Evolutionary conservation across 2,329 filamentous ascomycete species (phyloP).

Genomic region (Cladorrhinum sp.): DNA sequence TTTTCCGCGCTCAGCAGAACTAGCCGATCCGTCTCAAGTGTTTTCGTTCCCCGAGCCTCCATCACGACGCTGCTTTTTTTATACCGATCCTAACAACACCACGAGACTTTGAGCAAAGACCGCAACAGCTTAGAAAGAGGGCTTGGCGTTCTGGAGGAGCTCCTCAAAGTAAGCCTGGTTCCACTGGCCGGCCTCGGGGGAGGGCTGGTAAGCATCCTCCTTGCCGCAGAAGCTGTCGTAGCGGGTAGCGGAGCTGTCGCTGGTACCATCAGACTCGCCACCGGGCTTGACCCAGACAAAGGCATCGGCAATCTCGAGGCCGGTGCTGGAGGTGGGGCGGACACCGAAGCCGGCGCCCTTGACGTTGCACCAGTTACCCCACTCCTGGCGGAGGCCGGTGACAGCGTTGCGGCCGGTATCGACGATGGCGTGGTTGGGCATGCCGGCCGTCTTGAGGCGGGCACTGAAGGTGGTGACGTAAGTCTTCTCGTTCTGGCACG

Average conservation of each 20-base stretch:
- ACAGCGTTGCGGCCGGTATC: constrained; percentile 43
- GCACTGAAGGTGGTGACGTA: constrained; percentile 42
- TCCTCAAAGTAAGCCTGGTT: constrained; percentile 61
- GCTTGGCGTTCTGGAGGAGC: constrained; percentile 48
- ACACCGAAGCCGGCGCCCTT: constrained; percentile 59
- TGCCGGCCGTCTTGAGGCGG: constrained; percentile 37
- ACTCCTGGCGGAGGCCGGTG: constrained; percentile 41
- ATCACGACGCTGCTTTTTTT: background rate
- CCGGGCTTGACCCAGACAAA: constrained; percentile 68
- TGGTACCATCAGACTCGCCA: constrained; percentile 47
- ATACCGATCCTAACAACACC: background rate
- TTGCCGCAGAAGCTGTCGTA: constrained; percentile 41
- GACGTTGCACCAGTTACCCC: constrained; percentile 53
- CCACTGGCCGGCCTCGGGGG: constrained; percentile 60
- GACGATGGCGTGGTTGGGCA: constrained; percentile 43
- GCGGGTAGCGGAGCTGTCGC: constrained; percentile 34
- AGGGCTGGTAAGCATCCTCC: constrained; percentile 38
- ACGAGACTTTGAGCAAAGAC: too few species aligned
- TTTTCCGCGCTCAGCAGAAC: background rate
- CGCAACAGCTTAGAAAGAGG: constrained; percentile 28
- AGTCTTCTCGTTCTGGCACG: constrained; percentile 41
- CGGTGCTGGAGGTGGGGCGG: constrained; percentile 56
- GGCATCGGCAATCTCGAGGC: constrained; percentile 54
- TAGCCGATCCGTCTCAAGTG: background rate
- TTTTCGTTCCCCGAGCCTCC: background rate